Base-by-base conservation (phyloP, 108 stramenopile species). In the Fistulifera solaris region DNA sequence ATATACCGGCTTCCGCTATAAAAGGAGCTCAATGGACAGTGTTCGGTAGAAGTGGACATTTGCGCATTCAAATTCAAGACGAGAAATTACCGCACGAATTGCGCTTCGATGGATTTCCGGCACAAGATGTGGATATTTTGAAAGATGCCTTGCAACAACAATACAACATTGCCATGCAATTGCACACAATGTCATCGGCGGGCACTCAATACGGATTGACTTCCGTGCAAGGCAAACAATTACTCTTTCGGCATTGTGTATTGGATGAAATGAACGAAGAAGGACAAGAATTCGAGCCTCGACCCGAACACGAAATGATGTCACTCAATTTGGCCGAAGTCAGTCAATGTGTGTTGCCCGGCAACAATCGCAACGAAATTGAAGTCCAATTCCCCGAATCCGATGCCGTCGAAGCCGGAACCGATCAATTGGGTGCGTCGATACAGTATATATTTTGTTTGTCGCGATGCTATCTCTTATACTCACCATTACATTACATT, bases 361-460 rank as follows among this genome's bases (percentile, higher is more conserved):
- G 92, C 25, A 94, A 94, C 67, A 89, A 87, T 56, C 67, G 87
- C 17, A 89, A 94, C 59, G 85, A 89, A 65, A 85, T 94, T 53
- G 92, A 94, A 65, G 58, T 94, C 58, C 92, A 94, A 65, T 94
- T 94, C 58, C 81, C 78, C 25, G 92, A 94, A 59, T 75, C 68
- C 35, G 92, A 94, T 66, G 79, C 87, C 24, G 77, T 89, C 0
- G 87, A 89, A 71, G 82, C 83, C 3, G 84, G 82, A 35, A 93
- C 83, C 23, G 89, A 91, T 67, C 89, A 91, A 58, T 52, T 91
- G 48, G 67, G 61, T 63, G 35, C 43, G 67, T 51, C 8, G 16
- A 35, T 3, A 35, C 3, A 35, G n/a, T n/a, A n/a, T n/a, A n/a
- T n/a, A n/a, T n/a, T n/a, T n/a, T n/a, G n/a, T n/a, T n/a, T n/a